Evolutionary conservation across 2,329 filamentous ascomycete genomes (phyloP).

Genomic region (Pseudohalonectria lignicola): DNA sequence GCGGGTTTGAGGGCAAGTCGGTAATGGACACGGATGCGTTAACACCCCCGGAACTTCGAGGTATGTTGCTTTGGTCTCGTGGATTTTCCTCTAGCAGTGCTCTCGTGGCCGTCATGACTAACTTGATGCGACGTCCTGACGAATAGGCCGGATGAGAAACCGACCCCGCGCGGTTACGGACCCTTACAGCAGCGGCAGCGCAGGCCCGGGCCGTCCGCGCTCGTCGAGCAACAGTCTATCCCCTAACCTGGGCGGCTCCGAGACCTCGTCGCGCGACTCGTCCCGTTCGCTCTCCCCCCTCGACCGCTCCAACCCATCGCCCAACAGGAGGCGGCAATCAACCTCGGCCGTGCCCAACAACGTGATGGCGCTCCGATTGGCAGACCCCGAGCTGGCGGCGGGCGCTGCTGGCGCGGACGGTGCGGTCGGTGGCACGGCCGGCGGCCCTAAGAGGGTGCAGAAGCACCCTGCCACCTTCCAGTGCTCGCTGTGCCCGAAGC

Average conservation of each 20-base stretch:
- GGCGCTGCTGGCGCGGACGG: slow-evolving; percentile 47
- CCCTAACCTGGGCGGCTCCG: slow-evolving; percentile 35
- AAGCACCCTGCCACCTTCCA: slow-evolving; percentile 98
- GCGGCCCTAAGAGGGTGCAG: slow-evolving; percentile 68
- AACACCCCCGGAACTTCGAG: slow-evolving; percentile 62
- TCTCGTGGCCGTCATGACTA: too few relatives aligned
- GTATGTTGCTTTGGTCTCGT: slow-evolving; percentile 30
- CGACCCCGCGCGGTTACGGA: slow-evolving; percentile 48
- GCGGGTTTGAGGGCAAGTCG: slow-evolving; percentile 52
- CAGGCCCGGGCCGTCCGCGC: too few relatives aligned
- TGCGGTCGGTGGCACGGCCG: slow-evolving; percentile 40
- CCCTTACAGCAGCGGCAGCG: slow-evolving; percentile 40
- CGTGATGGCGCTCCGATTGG: slow-evolving; percentile 75
- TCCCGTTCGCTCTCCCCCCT: slow-evolving; percentile 49
- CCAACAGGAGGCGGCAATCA: slow-evolving; percentile 45
- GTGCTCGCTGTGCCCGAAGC: slow-evolving; percentile 84
- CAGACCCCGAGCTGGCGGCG: slow-evolving; percentile 74
- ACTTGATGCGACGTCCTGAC: too few relatives aligned
- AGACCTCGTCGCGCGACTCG: slow-evolving; percentile 31
- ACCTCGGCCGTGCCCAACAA: slow-evolving; percentile 53
- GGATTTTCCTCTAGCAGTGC: too few relatives aligned
- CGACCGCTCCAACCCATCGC: slow-evolving; percentile 38
- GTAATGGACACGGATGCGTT: slow-evolving; percentile 67
- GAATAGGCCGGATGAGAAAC: background rate
- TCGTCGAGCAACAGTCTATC: slow-evolving; percentile 31